Base-by-base conservation (phyloP, 768 basidiomycete genomes). In the Suillus variegatus region DNA sequence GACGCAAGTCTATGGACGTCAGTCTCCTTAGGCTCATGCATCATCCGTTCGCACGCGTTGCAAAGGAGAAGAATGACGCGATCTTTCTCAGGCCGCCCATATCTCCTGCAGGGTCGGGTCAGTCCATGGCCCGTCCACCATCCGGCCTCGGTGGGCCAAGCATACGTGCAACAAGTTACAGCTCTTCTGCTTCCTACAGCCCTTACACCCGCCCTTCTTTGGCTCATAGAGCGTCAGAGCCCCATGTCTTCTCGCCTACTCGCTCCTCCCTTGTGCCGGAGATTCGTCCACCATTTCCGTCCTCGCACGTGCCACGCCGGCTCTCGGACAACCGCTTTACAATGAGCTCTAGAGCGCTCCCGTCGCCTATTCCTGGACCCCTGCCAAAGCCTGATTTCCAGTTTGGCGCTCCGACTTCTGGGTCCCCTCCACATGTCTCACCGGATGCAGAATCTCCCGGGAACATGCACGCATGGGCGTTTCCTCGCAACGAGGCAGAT, bases 351-450 rank as follows among this genome's bases (percentile, higher is more conserved):
- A 83, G 88, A 44, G 70, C 80, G 74, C 82, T 54, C 80, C 80
- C 64, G 74, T 86, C 66, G 77, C 86, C 76, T 2, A 78, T 78
- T 61, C 76, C 76, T 10, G 88, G 88, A 3, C 88, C 88, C 6
- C 79, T 89, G 20, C 88, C 88, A 2, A 81, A 82, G 6, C 86
- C 86, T 47, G 84, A 82, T 63, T 89, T 86, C 78, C 86, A 86
- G 55, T 90, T 90, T 68, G 88, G 88, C 65, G 82, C 83, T 12
- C 85, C 88, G 36, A 84, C 79, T 60, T 82, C 83, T 3, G 79
- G 72, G 20, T 70, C 79, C 2, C 70, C 84, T 0, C 80, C 85
- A 3, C 80, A 83, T 68, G 74, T 80, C 20, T 86, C 86, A 18
- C 81, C 84, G 63, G 87, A 88, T 2, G 36, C 66, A 0, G 77